These are phyloP conservation scores for Primulina huaijiensis DNA, from an alignment of 257 asterid species.

Conservation along the genomic window DNA sequence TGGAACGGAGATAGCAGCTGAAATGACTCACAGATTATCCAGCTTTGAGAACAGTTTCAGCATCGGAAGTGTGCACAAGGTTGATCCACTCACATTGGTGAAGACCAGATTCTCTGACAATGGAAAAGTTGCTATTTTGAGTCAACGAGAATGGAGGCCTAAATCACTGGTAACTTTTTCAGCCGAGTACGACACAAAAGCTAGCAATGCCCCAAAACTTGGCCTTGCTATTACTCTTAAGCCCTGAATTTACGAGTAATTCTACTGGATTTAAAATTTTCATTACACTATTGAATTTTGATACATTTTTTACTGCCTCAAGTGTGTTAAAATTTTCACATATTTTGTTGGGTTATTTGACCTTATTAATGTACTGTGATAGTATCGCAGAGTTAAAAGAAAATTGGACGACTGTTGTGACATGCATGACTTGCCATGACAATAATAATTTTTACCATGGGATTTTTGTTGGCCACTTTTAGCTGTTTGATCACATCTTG, in stretches of 20 bases:
- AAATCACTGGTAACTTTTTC: constrained; percentile 70
- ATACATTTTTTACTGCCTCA: constrained; percentile 23
- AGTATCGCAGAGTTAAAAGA: constrained; percentile 22
- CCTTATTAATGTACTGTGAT: constrained; percentile 32
- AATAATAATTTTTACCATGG: constrained; percentile 24
- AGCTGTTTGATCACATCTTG: no score
- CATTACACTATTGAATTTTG: constrained; percentile 15
- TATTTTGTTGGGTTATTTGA: constrained; percentile 27
- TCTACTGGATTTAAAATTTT: constrained; percentile 17
- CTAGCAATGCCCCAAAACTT: constrained; percentile 46
- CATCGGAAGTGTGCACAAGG: constrained; percentile 59
- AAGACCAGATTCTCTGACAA: constrained; percentile 69
- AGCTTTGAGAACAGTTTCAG: constrained; percentile 58
- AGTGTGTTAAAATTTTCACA: constrained; percentile 27
- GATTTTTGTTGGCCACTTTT: neutral
- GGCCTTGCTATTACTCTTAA: constrained; percentile 73
- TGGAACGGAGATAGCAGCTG: constrained; percentile 79
- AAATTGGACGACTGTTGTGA: constrained; percentile 32
- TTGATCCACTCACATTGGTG: constrained; percentile 57
- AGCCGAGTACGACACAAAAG: constrained; percentile 72
- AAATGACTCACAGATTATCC: constrained; percentile 68
- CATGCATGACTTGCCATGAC: constrained; percentile 28
- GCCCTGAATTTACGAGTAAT: constrained; percentile 49
- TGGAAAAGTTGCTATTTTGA: constrained; percentile 60
- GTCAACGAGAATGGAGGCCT: constrained; percentile 85